These are phyloP conservation scores for Epithele typhae DNA, from an alignment of 768 basidiomycete species.

Conservation along the genomic window DNA sequence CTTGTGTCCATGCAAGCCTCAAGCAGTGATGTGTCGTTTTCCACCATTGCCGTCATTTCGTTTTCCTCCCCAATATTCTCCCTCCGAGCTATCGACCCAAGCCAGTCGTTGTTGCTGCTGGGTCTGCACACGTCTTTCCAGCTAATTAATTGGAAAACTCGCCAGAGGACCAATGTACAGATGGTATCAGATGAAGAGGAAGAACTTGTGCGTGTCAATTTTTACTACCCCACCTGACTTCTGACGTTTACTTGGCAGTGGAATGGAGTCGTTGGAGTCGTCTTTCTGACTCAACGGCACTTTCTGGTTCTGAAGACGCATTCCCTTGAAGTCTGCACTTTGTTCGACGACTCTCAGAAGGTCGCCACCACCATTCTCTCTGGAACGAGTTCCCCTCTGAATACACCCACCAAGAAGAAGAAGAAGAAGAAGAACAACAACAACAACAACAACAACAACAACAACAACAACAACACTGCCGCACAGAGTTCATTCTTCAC, in stretches of 20 bases:
- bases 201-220: slow-evolving; percentile 32
- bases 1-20: too few relatives aligned
- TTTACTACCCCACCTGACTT: neutral
- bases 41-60: slow-evolving; percentile 3
- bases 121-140: slow-evolving; percentile 25
- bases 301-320: slow-evolving; percentile 50
- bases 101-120: slow-evolving; percentile 30
- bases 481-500: too few relatives aligned
- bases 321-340: slow-evolving; percentile 44
- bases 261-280: slow-evolving; percentile 39
- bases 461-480: too few relatives aligned
- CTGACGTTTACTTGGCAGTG: slow-evolving; percentile 26
- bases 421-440: too few relatives aligned
- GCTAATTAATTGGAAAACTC: slow-evolving; percentile 36
- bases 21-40: too few relatives aligned
- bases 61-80: slow-evolving; percentile 9
- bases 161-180: slow-evolving; percentile 20
- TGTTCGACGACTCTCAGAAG: slow-evolving; percentile 2
- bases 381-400: too few relatives aligned
- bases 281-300: slow-evolving; percentile 41
- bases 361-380: too few relatives aligned
- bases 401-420: too few relatives aligned
- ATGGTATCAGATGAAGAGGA: slow-evolving; percentile 24
- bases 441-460: too few relatives aligned
- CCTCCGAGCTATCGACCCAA: slow-evolving; percentile 14